A percentile compares a stretch with the other conserved stretches of the same genome.
Evolutionary conservation across 768 basidiomycete species (phyloP).

Genomic region (Mycena filopes): DNA sequence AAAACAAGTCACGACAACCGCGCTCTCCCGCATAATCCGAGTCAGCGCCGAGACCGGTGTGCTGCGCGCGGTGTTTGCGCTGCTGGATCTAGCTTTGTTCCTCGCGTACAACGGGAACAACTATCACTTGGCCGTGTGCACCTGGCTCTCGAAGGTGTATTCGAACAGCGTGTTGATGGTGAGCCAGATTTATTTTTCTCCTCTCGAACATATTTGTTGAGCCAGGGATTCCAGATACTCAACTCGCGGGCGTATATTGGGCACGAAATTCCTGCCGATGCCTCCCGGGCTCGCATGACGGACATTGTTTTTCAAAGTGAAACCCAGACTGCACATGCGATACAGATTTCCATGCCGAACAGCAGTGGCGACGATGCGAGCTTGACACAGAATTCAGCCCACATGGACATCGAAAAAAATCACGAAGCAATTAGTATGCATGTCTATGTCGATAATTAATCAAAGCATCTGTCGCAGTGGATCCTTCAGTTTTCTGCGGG

Average conservation of each 20-base stretch:
- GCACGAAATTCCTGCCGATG: neutral
- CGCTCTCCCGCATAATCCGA: slow-evolving; percentile 11
- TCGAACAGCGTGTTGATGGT: slow-evolving; percentile 31
- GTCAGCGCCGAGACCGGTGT: slow-evolving; percentile 36
- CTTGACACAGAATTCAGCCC: too few relatives aligned
- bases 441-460: too few relatives aligned
- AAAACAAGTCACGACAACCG: neutral
- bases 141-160: slow-evolving; percentile 38
- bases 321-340: too few relatives aligned
- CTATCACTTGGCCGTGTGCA: slow-evolving; percentile 31
- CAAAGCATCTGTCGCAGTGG: too few relatives aligned
- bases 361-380: too few relatives aligned
- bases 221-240: neutral
- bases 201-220: neutral
- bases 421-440: too few relatives aligned
- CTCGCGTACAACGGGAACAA: slow-evolving; percentile 30
- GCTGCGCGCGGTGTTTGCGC: slow-evolving; percentile 31
- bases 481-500: too few relatives aligned
- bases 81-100: slow-evolving; percentile 33
- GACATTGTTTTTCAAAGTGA: too few relatives aligned
- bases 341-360: too few relatives aligned
- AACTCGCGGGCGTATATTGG: neutral
- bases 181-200: neutral
- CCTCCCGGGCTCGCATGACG: neutral
- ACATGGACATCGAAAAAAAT: too few relatives aligned